Evolutionary conservation across 108 stramenopile species (phyloP).

Genomic region (Skeletonema menzelii): DNA sequence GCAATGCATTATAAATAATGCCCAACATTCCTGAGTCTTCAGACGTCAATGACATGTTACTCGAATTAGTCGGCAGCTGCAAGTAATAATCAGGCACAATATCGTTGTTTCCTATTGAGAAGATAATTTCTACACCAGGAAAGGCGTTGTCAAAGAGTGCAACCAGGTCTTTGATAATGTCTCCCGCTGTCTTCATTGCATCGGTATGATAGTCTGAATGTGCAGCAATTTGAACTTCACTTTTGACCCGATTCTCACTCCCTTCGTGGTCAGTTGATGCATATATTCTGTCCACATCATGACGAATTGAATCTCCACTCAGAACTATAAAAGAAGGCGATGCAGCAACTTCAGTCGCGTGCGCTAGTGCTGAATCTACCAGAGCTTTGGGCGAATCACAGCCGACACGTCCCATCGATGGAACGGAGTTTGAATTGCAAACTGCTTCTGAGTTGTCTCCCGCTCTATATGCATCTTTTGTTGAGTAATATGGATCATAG

Average conservation of each 20-base stretch:
- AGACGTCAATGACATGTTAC: background rate
- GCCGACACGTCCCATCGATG: conserved; percentile 23
- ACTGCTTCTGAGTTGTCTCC: conserved; percentile 1
- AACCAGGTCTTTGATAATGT: conserved; percentile 25
- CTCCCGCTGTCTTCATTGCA: conserved; percentile 30
- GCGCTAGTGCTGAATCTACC: conserved; percentile 20
- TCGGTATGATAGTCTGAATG: background rate
- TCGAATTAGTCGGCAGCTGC: conserved; percentile 22
- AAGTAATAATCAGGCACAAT: conserved; percentile 73
- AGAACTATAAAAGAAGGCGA: conserved; percentile 47
- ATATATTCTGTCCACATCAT: conserved; percentile 27
- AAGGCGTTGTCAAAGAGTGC: background rate
- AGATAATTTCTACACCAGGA: conserved; percentile 38
- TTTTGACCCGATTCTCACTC: background rate
- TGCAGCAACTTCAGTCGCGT: background rate
- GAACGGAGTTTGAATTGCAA: conserved; percentile 7
- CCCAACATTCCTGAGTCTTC: conserved; percentile 35
- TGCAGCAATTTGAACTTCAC: background rate
- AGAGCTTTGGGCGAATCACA: conserved; percentile 33
- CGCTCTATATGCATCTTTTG: conserved; percentile 21
- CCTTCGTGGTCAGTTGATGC: background rate
- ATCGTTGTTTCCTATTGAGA: conserved; percentile 76
- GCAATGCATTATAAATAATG: conserved; percentile 26
- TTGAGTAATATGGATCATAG: conserved; percentile 66
- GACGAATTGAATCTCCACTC: conserved; percentile 58